Evolutionary conservation across 106 monocot genomes (phyloP).

Genomic region (Triglochin maritima): DNA sequence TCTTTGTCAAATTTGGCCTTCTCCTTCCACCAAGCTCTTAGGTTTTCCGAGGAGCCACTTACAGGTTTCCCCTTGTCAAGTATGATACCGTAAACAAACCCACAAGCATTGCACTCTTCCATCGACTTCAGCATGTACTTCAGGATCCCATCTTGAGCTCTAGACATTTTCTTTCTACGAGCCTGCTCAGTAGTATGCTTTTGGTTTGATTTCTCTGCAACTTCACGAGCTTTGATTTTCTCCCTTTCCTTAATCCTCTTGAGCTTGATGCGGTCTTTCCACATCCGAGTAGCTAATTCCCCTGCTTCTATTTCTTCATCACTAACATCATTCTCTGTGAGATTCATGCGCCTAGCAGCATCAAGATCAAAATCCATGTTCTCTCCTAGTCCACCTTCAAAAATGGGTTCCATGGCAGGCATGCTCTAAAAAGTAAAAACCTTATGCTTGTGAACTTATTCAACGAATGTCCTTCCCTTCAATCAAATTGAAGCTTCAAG

Average conservation of each 20-base stretch:
- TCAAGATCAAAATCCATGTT: slow-evolving; percentile 65
- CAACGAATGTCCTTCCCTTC: no score
- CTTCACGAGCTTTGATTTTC: slow-evolving; percentile 36
- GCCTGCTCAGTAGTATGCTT: slow-evolving; percentile 81
- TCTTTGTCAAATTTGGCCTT: slow-evolving; percentile 98
- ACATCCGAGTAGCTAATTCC: slow-evolving; percentile 66
- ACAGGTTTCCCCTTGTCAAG: slow-evolving; percentile 97
- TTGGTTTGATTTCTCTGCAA: slow-evolving; percentile 35
- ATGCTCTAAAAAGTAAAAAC: neutral
- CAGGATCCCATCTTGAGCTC: slow-evolving; percentile 95
- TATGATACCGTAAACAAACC: slow-evolving; percentile 94
- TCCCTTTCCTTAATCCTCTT: slow-evolving; percentile 70
- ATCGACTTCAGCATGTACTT: slow-evolving; percentile 98
- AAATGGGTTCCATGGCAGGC: slow-evolving; percentile 40
- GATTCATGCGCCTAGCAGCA: slow-evolving; percentile 31
- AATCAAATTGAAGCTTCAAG: no score
- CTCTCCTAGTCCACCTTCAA: slow-evolving; percentile 35
- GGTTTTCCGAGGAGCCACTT: slow-evolving; percentile 89
- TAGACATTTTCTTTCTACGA: slow-evolving; percentile 82
- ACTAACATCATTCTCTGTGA: slow-evolving; percentile 85
- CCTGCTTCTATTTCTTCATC: slow-evolving; percentile 91
- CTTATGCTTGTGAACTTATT: no score
- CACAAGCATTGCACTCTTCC: slow-evolving; percentile 93
- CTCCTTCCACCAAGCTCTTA: slow-evolving; percentile 99
- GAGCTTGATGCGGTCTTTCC: slow-evolving; percentile 66